Conservation (phyloP, 2,329 filamentous ascomycete genomes). For the Neofusicoccum umdonicola region DNA sequence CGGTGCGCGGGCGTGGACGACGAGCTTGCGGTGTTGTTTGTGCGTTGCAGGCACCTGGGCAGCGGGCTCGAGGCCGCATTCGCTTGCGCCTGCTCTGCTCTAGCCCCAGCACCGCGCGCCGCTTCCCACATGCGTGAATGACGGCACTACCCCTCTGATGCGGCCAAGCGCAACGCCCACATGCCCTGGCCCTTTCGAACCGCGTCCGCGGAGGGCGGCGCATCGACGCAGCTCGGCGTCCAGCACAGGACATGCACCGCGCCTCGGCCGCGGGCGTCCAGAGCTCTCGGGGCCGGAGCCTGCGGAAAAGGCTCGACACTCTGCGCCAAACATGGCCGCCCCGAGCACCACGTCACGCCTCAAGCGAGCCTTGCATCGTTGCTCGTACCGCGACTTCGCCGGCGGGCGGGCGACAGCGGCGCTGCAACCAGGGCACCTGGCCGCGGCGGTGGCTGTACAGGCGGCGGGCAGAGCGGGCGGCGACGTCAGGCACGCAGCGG, state of each 20-base stretch:
- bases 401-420: neutral
- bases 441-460: conserved; percentile 1
- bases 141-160: conserved; percentile 3
- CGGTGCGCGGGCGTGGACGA: neutral
- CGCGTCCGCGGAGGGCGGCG: too few relatives aligned
- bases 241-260: too few relatives aligned
- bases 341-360: neutral
- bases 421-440: neutral
- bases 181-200: too few relatives aligned
- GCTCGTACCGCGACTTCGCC: neutral
- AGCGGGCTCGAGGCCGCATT: neutral
- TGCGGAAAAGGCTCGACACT: neutral
- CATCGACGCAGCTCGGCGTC: too few relatives aligned
- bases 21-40: neutral
- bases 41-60: neutral
- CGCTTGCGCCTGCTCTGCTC: neutral
- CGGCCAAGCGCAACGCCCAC: neutral
- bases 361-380: neutral
- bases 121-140: neutral
- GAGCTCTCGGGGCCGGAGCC: too few relatives aligned
- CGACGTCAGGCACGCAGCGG: neutral
- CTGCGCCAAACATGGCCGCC: neutral
- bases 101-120: neutral
- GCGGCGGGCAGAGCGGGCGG: neutral
- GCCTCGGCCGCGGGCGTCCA: too few relatives aligned